Conservation (phyloP, 2,329 filamentous ascomycete species). For the Blastomyces gilchristii region DNA sequence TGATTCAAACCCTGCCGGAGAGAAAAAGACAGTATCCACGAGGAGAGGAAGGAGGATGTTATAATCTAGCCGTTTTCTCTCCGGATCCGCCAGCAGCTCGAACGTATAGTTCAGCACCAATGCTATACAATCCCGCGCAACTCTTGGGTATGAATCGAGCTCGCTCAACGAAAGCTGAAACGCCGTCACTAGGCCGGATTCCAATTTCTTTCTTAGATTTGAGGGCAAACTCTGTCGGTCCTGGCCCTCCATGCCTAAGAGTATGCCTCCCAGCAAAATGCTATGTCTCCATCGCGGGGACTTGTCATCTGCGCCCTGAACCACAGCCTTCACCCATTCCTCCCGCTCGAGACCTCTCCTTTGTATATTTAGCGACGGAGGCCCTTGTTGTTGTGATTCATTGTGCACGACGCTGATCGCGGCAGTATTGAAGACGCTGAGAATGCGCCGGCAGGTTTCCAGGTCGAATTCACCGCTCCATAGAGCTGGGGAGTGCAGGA, state of each 20-base stretch:
- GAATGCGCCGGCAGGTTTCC: constrained; percentile 44
- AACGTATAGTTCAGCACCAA: constrained; percentile 70
- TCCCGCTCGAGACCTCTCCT: constrained; percentile 46
- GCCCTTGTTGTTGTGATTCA: constrained; percentile 31
- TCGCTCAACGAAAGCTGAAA: constrained; percentile 62
- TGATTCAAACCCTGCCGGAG: constrained; percentile 61
- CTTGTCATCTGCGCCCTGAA: constrained; percentile 50
- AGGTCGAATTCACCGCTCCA: constrained; percentile 50
- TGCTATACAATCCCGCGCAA: constrained; percentile 47
- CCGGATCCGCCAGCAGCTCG: constrained; percentile 53
- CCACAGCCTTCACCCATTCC: constrained; percentile 50
- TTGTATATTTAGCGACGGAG: constrained; percentile 20
- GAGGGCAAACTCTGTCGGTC: constrained; percentile 54
- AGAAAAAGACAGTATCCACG: constrained; percentile 57
- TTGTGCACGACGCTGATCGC: constrained; percentile 44
- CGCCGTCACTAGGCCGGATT: constrained; percentile 62
- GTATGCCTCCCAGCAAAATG: constrained; percentile 65
- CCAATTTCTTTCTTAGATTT: constrained; percentile 55
- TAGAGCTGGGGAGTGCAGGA: constrained; percentile 49
- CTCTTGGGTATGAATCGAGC: constrained; percentile 40
- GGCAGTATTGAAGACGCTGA: constrained; percentile 53
- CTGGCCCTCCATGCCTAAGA: constrained; percentile 63
- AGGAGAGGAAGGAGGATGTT: constrained; percentile 60
- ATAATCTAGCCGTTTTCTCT: constrained; percentile 53
- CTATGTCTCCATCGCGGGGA: constrained; percentile 71